Evolutionary conservation across 2,329 filamentous ascomycete species (phyloP), one percentile per base, ranked within the genome.

Genomic region (Trichoderma endophyticum): DNA sequence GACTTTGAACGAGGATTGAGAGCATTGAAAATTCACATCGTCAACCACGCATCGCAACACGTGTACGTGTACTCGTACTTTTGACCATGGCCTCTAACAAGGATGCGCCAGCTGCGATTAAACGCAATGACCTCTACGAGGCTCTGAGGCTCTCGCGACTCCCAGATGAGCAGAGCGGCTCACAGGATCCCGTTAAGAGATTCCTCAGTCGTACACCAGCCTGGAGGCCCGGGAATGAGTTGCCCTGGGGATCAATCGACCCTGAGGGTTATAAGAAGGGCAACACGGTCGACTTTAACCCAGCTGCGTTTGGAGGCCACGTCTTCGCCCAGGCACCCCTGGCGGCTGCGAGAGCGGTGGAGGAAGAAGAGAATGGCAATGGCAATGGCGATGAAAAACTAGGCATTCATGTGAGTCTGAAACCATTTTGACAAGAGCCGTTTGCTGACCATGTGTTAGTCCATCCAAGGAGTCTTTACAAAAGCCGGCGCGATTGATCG

Each of bases 381-480:
- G 48, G 72, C 9, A 51, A 32, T 9, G 15, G 67, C 14, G 71
- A 72, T 15, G 75, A 73, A 4, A 77, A 69, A 11, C 77, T 82
- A 3, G 80, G 79, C 1, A 81, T 84, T 59, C 82, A 84, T 75
- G 82, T 83, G 72, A 75, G 82, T 78, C 28, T n/a, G n/a, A 12
- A 36, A 7, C 8, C 39, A 28, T 32, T 6, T 9, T 7, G 14
- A 24, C 15, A 3, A 14, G 32, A 51, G 14, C 34, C 6, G 6
- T 3, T 11, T 15, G 21, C 15, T 15, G 24, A 8, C 9, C 9
- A 28, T 21, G n/a, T 15, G 5, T 2, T 48, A 89, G 87, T 85
- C 86, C 9, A 86, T 89, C 26, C 85, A 88, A 75, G 87, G 86
- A 9, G 86, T 84, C 75, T 90, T 89, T 76, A 86, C 86, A 3